Percentiles rank a stretch among this genome's conserved stretches.
These are phyloP conservation scores for Trichophyton rubrum DNA, from an alignment of 2,329 filamentous ascomycete genomes.

Conservation along the genomic window DNA sequence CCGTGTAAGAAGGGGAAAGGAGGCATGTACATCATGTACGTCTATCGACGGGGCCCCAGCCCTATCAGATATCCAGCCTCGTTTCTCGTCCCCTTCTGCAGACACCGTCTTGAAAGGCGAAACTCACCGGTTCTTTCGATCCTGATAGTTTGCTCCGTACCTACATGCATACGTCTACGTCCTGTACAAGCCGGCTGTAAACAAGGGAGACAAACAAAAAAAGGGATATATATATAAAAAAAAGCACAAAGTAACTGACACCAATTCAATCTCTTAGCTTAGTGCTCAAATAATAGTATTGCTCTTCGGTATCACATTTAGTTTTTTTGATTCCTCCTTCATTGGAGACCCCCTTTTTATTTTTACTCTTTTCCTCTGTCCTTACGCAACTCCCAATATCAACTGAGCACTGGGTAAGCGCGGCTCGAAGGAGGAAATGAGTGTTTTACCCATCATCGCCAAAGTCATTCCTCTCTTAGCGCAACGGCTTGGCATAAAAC, in stretches of 20 bases:
- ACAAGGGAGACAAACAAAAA: neutral
- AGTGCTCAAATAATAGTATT: neutral
- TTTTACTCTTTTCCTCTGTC: too few relatives aligned
- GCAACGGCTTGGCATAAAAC: slow-evolving; percentile 1
- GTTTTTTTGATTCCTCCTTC: neutral
- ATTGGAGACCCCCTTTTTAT: too few relatives aligned
- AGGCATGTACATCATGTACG: neutral
- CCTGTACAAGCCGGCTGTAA: neutral
- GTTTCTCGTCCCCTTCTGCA: neutral
- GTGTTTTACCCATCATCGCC: neutral
- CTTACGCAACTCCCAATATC: slow-evolving; percentile 1
- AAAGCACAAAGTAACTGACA: neutral
- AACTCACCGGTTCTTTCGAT: neutral
- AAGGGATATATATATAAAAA: too few relatives aligned
- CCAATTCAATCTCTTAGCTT: neutral
- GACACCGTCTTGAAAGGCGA: neutral
- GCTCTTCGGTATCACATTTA: neutral
- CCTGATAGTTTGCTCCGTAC: too few relatives aligned
- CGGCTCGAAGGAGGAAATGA: neutral
- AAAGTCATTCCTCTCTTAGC: neutral
- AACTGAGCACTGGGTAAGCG: neutral
- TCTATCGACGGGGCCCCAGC: neutral
- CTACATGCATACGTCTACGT: neutral
- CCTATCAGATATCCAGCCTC: neutral
- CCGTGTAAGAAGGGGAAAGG: neutral